A percentile compares a stretch with the other conserved stretches of the same genome.
Conservation (phyloP, 768 basidiomycete genomes). For the Pleurotus tuber-regium region DNA sequence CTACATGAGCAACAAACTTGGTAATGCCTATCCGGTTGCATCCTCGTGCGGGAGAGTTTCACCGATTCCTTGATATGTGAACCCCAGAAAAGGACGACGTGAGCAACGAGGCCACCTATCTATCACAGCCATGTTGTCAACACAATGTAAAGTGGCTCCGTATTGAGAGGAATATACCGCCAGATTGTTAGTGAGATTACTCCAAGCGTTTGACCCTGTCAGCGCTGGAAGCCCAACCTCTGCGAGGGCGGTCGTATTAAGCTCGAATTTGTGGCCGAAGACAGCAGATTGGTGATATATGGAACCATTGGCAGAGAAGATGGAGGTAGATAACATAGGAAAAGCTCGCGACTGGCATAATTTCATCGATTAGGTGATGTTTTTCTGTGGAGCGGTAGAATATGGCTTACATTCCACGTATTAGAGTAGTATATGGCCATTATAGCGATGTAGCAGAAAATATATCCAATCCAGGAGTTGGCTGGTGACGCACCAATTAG, state of each 20-base stretch:
- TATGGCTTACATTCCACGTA: conserved; percentile 33
- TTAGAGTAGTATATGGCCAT: conserved; percentile 43
- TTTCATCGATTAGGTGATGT: background rate
- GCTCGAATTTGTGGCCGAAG: conserved; percentile 31
- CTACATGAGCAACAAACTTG: conserved; percentile 27
- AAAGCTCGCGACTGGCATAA: conserved; percentile 35
- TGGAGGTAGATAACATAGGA: conserved; percentile 41
- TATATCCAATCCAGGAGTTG: conserved; percentile 39
- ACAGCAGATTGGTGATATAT: conserved; percentile 35
- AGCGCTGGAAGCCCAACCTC: conserved; percentile 28
- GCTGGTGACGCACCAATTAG: conserved; percentile 18
- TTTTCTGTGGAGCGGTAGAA: background rate
- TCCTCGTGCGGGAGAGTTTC: conserved; percentile 41
- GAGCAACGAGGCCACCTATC: conserved; percentile 63
- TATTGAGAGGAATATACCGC: conserved; percentile 28
- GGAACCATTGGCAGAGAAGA: conserved; percentile 35
- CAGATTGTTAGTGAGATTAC: conserved; percentile 35
- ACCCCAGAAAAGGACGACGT: conserved; percentile 57
- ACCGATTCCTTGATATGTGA: conserved; percentile 47
- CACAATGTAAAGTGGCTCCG: background rate
- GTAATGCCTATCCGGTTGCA: conserved; percentile 57
- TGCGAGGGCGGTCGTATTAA: conserved; percentile 38
- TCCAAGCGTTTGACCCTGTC: conserved; percentile 37
- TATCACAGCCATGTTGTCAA: conserved; percentile 17
- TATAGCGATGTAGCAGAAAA: conserved; percentile 36